Percentiles rank a stretch among this genome's conserved stretches.
phyloP scores from a whole-genome alignment of 495 filamentous ascomycete genomes.

The Rhypophila decipiens region DNA sequence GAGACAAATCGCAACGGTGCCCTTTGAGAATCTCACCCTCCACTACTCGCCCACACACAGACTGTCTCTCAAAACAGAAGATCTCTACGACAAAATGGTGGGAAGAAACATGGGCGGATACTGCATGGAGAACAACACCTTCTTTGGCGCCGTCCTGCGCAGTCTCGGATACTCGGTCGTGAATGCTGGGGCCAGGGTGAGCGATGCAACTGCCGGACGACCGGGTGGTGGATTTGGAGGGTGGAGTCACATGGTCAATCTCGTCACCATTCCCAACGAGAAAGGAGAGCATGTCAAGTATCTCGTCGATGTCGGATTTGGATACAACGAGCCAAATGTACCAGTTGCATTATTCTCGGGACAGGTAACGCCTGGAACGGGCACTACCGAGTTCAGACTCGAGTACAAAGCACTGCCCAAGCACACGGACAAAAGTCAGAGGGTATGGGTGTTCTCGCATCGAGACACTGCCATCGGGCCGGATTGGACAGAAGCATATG shows the following conservation, averaged over 20 bases:
- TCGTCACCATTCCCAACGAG: slow-evolving; percentile 47
- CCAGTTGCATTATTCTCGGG: slow-evolving; percentile 25
- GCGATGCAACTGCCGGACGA: too few species aligned
- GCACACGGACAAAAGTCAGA: slow-evolving; percentile 22
- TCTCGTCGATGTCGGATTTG: slow-evolving; percentile 68
- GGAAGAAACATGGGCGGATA: slow-evolving; percentile 52
- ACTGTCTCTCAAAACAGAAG: slow-evolving; percentile 49
- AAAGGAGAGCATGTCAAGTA: too few species aligned
- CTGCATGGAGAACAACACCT: slow-evolving; percentile 68
- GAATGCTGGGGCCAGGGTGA: slow-evolving; percentile 35
- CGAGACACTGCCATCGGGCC: slow-evolving; percentile 9
- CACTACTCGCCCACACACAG: slow-evolving; percentile 44
- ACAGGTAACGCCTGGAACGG: slow-evolving; percentile 7
- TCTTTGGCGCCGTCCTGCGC: slow-evolving; percentile 59
- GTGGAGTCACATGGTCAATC: slow-evolving; percentile 62
- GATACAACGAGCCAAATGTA: slow-evolving; percentile 31
- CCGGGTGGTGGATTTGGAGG: background rate
- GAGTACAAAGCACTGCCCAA: slow-evolving; percentile 19
- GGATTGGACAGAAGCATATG: slow-evolving; percentile 37
- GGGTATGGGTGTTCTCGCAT: slow-evolving; percentile 38
- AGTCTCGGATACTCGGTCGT: slow-evolving; percentile 55
- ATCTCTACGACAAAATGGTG: slow-evolving; percentile 62
- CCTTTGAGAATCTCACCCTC: slow-evolving; percentile 61
- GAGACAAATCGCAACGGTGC: too few species aligned
- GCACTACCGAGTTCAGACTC: slow-evolving; percentile 7